These are phyloP conservation scores for Sporodiniella umbellata DNA, from an alignment of 371 early-diverging fungal genomes.

Conservation along the genomic window DNA sequence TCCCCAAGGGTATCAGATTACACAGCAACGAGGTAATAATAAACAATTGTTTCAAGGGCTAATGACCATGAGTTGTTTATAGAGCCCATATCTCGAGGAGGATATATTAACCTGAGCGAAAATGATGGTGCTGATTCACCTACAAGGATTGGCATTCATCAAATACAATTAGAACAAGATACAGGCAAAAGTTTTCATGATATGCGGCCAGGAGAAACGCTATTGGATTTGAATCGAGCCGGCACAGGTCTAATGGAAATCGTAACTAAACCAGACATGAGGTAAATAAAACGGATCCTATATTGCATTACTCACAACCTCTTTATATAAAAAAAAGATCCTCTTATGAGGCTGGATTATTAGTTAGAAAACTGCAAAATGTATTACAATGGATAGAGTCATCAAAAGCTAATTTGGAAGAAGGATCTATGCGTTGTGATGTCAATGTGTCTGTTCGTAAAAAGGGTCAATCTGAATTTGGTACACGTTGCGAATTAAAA, in stretches of 20 bases:
- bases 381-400: conserved; percentile 70
- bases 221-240: conserved; percentile 87
- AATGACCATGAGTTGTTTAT: neutral
- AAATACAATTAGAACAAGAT: conserved; percentile 91
- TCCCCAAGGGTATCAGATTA: conserved; percentile 93
- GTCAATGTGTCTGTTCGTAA: conserved; percentile 83
- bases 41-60: neutral
- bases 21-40: conserved; percentile 70
- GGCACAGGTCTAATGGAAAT: conserved; percentile 89
- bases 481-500: conserved; percentile 83
- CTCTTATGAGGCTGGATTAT: conserved; percentile 70
- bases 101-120: conserved; percentile 46
- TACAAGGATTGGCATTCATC: conserved; percentile 67
- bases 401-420: conserved; percentile 83
- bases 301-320: neutral
- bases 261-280: conserved; percentile 83
- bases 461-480: conserved; percentile 46
- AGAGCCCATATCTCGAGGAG: conserved; percentile 72
- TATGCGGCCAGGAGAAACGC: conserved; percentile 52
- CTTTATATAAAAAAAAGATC: conserved; percentile 32
- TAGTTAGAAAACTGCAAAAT: conserved; percentile 74
- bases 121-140: conserved; percentile 54
- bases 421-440: conserved; percentile 91
- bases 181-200: conserved; percentile 84
- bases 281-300: conserved; percentile 26